These are phyloP conservation scores for Fusarium proliferatum DNA, from an alignment of 2,329 filamentous ascomycete species.

Conservation along the genomic window DNA sequence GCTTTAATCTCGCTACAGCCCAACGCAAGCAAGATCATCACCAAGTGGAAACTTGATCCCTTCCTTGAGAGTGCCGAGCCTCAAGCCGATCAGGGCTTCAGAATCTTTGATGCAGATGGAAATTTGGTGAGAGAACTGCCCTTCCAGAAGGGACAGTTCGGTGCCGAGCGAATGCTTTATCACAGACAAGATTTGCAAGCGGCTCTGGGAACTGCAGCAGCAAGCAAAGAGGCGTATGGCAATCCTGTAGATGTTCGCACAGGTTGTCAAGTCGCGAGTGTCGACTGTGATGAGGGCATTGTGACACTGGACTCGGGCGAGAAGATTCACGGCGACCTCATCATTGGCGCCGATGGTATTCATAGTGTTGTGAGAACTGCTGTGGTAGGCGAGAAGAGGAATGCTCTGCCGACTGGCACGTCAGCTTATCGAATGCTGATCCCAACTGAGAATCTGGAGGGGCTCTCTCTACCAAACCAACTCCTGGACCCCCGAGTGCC, in stretches of 20 bases:
- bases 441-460: slow-evolving; percentile 23
- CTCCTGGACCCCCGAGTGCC: slow-evolving; percentile 19
- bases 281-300: slow-evolving; percentile 31
- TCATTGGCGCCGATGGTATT: slow-evolving; percentile 40
- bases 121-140: slow-evolving; percentile 29
- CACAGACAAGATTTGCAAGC: slow-evolving; percentile 37
- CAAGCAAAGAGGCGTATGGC: slow-evolving; percentile 7
- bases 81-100: slow-evolving; percentile 32
- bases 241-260: slow-evolving; percentile 30
- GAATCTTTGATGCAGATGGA: slow-evolving; percentile 32
- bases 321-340: slow-evolving; percentile 24
- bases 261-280: slow-evolving; percentile 18
- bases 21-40: slow-evolving; percentile 38
- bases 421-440: slow-evolving; percentile 41
- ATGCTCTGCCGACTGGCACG: slow-evolving; percentile 31
- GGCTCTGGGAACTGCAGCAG: slow-evolving; percentile 25
- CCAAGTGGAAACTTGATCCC: slow-evolving; percentile 27
- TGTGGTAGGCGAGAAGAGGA: slow-evolving; percentile 21
- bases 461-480: slow-evolving; percentile 12
- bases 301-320: slow-evolving; percentile 33
- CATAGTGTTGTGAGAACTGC: slow-evolving; percentile 36
- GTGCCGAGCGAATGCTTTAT: slow-evolving; percentile 38
- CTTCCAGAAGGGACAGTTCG: slow-evolving; percentile 29
- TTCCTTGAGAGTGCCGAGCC: slow-evolving; percentile 33
- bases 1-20: slow-evolving; percentile 37